Percentiles rank a stretch among this genome's conserved stretches.
Evolutionary conservation across 2,329 filamentous ascomycete species (phyloP).

Genomic region (Knoxdaviesia proteae): DNA sequence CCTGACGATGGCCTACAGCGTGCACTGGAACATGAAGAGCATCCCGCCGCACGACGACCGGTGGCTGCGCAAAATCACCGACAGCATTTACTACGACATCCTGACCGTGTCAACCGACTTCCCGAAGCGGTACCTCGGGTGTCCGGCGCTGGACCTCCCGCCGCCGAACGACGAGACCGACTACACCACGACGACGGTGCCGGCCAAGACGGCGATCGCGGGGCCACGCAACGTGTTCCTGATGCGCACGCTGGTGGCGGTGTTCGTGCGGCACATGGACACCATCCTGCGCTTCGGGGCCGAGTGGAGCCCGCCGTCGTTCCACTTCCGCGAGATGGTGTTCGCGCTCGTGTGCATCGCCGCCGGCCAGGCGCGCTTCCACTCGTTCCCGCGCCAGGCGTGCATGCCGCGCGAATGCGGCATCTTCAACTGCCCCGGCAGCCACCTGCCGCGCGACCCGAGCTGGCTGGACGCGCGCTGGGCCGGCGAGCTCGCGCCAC

Average conservation of each 20-base stretch:
- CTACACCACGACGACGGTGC: background rate
- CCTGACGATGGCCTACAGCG: slow-evolving; percentile 6
- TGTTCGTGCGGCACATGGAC: slow-evolving; percentile 2
- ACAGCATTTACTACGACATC: slow-evolving; percentile 3
- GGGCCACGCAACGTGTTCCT: slow-evolving; percentile 1
- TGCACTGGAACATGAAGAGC: slow-evolving; percentile 6
- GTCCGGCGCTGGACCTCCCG: slow-evolving; percentile 4
- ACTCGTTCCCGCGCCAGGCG: background rate
- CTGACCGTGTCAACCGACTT: slow-evolving; percentile 4
- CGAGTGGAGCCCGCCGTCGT: slow-evolving; percentile 6
- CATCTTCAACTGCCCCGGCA: no score
- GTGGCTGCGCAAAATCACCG: slow-evolving; percentile 3
- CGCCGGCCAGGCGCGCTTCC: slow-evolving; percentile 2
- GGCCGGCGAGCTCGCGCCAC: background rate
- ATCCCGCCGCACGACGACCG: slow-evolving; percentile 5
- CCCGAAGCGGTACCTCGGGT: background rate
- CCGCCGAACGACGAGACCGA: background rate
- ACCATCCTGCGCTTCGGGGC: slow-evolving; percentile 4
- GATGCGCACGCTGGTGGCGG: slow-evolving; percentile 2
- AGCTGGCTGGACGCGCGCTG: background rate
- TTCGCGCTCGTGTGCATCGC: slow-evolving; percentile 6
- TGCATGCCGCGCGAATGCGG: background rate
- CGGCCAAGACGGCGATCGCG: background rate
- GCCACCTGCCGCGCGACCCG: no score
- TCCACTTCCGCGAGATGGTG: slow-evolving; percentile 7